Evolutionary conservation across 352 stramenopile species (phyloP), one percentile per base, ranked within the genome.

Genomic region (Phytopythium sindhum): DNA sequence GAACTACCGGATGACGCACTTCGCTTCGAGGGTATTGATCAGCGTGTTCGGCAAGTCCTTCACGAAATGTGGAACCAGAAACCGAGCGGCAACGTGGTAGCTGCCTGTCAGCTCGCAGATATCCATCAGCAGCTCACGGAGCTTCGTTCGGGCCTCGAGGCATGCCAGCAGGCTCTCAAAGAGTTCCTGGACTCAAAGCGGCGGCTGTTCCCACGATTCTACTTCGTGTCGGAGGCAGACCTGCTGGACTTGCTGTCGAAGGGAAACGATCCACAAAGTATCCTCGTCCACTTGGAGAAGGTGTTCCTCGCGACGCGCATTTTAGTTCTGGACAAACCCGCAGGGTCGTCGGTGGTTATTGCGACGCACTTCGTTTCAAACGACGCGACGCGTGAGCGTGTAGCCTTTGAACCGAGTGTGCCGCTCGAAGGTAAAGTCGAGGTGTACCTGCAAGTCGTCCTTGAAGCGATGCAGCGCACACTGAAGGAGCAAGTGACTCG

Each of bases 201-300:
- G 1, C 77, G 90, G 0, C 72, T 96, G 39, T 98, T 98, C 50
- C 95, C 95, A 8, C 82, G 95, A 0, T 98, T 98, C 59, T 98
- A 98, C 70, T 98, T 98, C 61, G 91, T 97, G n/a, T 98, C 91
- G 0, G 94, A 98, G 67, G 84, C 91, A 0, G 94, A 98, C 67
- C 66, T 98, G 33, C 75, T 98, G 17, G 95, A 98, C 64, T 86
- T 98, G 39, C 77, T 98, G 7, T 98, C 91, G 19, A 98, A 98
- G 56, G 95, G 95, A 6, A 95, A 75, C 50, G 78, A 80, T 12
- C 95, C 94, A 3, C 76, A 82, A 37, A 96, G 86, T 56, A 93
- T 98, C 35, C 79, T 98, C 57, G 72, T 91, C 37, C 94, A 98
- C 67, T 77, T 97, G 14, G 88, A 97, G 42, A 98, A 98, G 80